Percentiles rank a stretch among this genome's conserved stretches.
These are phyloP conservation scores for Penicillium sp. DNA, from an alignment of 2,329 filamentous ascomycete species.

Conservation along the genomic window DNA sequence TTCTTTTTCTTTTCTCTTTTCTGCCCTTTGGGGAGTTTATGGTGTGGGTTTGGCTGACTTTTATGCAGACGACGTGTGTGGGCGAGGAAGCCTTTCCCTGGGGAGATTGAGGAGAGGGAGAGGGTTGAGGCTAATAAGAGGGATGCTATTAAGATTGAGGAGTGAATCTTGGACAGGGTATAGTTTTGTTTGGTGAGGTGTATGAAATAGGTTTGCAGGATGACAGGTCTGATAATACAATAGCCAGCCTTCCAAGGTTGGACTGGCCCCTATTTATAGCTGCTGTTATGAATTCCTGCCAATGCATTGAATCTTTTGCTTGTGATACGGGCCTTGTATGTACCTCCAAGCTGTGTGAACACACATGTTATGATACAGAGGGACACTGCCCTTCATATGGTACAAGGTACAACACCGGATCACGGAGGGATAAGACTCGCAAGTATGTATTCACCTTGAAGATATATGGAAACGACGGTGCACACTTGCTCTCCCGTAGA, in stretches of 20 bases:
- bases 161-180: not conserved
- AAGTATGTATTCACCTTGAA: not conserved
- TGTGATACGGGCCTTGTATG: not conserved
- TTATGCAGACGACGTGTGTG: constrained; percentile 19
- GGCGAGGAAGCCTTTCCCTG: constrained; percentile 10
- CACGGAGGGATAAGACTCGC: not conserved
- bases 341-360: not conserved
- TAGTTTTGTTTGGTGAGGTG: not conserved
- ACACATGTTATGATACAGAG: too few relatives aligned
- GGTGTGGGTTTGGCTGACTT: not conserved
- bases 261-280: not conserved
- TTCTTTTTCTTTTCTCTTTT: not conserved
- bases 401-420: not conserved
- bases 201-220: not conserved
- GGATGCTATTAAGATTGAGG: not conserved
- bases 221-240: not conserved
- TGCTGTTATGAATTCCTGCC: not conserved
- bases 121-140: not conserved
- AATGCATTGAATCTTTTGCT: not conserved
- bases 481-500: not conserved
- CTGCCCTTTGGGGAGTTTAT: too few relatives aligned
- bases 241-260: not conserved
- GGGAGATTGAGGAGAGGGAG: not conserved
- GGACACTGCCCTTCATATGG: too few relatives aligned
- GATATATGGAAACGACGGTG: too few relatives aligned